Evolutionary conservation across 2,329 filamentous ascomycete species (phyloP), one percentile per base, ranked within the genome.

Genomic region (Fusarium pininemorale): DNA sequence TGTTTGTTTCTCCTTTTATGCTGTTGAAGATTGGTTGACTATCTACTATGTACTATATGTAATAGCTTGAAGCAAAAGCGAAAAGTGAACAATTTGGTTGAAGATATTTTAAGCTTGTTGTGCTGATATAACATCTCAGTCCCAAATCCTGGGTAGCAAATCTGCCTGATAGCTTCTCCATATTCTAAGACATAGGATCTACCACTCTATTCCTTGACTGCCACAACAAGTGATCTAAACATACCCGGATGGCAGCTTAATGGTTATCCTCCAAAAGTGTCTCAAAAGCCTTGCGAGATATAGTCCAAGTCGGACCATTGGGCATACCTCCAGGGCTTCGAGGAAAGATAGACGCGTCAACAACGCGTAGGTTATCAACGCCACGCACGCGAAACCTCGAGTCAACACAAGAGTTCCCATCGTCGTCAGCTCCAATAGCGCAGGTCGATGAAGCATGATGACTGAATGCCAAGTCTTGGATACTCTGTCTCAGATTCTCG

Each of bases 231-330:
- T 30, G 7, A n/a, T 30, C 7, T 3, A 18, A 50, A 10, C 3
- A 13, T n/a, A 3, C 6, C 16, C 1, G 4, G 4, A 20, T 11
- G 6, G 6, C 12, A 15, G 12, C 20, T 41, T 3, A 35, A 5
- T 66, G 41, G 3, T 66, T 66, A 1, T 67, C 64, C 18, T 67
- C n/a, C 30, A 66, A 11, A 11, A 67, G 24, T 0, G 18, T 44
- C 30, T 67, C 50, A 15, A 66, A 66, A 20, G 62, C 64, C 38
- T 67, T 66, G 38, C 62, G 51, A 6, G 62, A 67, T 2, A 67
- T 67, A 15, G 64, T 67, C 64, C 64, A 67, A 3, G 64, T 67
- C 0, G 50, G 62, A 3, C 50, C 62, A 7, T 66, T 59, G 0
- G 64, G 62, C 62, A 67, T 66, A 3, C 30, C 64, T 4, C 64